phyloP scores from a whole-genome alignment of 345 rosid genomes.

The Dipteronia dyeriana region DNA sequence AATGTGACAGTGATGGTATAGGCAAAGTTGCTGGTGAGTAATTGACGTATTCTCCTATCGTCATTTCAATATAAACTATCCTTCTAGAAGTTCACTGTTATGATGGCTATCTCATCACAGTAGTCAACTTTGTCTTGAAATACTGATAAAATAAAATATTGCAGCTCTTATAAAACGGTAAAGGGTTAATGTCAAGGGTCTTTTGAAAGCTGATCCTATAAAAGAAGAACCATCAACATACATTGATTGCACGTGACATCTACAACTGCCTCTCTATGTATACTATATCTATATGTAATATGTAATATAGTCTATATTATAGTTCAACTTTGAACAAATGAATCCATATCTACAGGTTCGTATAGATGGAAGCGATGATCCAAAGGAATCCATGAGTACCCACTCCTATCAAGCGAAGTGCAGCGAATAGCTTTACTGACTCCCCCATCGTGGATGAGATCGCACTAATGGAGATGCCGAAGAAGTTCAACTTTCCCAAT shows the following conservation, averaged over 20 bases:
- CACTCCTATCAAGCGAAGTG: no score
- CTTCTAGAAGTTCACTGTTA: background rate
- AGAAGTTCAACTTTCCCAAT: no score
- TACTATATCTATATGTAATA: conserved; percentile 13
- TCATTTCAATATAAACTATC: conserved; percentile 13
- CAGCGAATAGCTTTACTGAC: no score
- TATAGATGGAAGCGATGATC: no score
- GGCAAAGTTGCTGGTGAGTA: conserved; percentile 96
- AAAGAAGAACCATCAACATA: conserved; percentile 83
- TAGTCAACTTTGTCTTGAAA: conserved; percentile 6
- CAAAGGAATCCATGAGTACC: no score
- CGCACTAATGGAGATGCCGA: no score
- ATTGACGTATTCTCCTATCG: conserved; percentile 14
- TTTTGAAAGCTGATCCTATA: conserved; percentile 71
- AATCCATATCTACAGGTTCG: no score
- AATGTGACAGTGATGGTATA: conserved; percentile 85
- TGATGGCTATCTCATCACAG: background rate
- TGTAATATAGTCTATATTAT: background rate
- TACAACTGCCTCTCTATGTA: conserved; percentile 55
- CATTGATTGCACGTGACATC: conserved; percentile 92
- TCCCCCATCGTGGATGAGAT: no score
- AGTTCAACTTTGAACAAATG: no score
- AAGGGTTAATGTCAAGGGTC: conserved; percentile 90
- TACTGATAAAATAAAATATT: conserved; percentile 17
- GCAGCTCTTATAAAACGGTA: conserved; percentile 86